phyloP scores from a whole-genome alignment of 1,284 basidiomycete species.

The Tausonia pullulans region DNA sequence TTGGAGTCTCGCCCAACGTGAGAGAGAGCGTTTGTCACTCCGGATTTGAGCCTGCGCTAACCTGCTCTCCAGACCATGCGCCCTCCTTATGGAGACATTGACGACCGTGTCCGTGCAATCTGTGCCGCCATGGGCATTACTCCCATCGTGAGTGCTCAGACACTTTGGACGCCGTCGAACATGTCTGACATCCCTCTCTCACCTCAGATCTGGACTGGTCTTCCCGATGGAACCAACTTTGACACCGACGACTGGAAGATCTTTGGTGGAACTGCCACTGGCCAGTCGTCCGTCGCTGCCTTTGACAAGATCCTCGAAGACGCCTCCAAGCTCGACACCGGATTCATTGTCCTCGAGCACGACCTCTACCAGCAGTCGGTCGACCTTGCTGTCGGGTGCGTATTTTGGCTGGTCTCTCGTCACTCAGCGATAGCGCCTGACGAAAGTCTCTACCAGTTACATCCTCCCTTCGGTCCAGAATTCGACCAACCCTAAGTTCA shows the following conservation, averaged over 20 bases:
- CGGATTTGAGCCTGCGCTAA: neutral
- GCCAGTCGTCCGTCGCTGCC: constrained; percentile 43
- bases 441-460: constrained; percentile 36
- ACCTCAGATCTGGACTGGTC: constrained; percentile 33
- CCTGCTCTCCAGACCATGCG: constrained; percentile 1
- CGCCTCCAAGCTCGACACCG: constrained; percentile 35
- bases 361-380: constrained; percentile 76
- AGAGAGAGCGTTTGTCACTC: neutral
- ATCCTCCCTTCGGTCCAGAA: neutral
- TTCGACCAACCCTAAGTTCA: constrained; percentile 22
- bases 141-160: constrained; percentile 56
- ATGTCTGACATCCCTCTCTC: constrained; percentile 13
- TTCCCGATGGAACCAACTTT: constrained; percentile 42
- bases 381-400: constrained; percentile 76
- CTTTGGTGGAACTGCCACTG: constrained; percentile 55
- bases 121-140: constrained; percentile 66
- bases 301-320: constrained; percentile 36
- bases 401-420: constrained; percentile 44
- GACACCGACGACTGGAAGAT: constrained; percentile 84
- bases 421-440: constrained; percentile 50
- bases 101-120: constrained; percentile 83
- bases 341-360: constrained; percentile 82
- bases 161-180: neutral
- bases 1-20: constrained; percentile 69
- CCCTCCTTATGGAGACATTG: constrained; percentile 37